Evolutionary conservation across 129 eudicot species (phyloP).

Genomic region (Cynara cardunculus): DNA sequence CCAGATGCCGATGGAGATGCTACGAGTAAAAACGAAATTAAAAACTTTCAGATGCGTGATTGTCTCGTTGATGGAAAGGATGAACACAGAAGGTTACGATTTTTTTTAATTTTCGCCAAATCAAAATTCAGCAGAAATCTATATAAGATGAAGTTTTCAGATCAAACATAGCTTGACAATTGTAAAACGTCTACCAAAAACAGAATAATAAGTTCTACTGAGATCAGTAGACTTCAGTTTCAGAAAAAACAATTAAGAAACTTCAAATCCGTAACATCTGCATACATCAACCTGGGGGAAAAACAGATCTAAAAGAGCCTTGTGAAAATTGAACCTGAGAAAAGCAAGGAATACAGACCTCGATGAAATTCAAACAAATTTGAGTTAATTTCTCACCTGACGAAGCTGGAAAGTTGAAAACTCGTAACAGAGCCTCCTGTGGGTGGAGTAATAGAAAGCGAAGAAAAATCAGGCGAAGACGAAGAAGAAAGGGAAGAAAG

Average conservation of each 20-base stretch:
- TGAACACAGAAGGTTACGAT: neutral
- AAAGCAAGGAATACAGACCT: neutral
- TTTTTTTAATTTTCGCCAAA: neutral
- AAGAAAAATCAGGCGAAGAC: neutral
- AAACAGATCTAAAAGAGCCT: neutral
- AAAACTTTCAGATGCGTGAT: neutral
- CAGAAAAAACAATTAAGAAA: neutral
- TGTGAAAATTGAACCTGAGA: neutral
- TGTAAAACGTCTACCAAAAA: neutral
- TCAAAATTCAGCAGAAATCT: neutral
- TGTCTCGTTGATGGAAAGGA: neutral
- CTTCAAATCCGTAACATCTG: neutral
- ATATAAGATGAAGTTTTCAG: neutral
- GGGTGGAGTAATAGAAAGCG: neutral
- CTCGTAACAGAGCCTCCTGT: constrained; percentile 8
- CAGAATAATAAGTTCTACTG: neutral
- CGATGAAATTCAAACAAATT: neutral
- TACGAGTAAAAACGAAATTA: neutral
- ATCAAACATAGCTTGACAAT: neutral
- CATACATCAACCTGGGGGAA: neutral
- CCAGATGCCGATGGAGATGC: neutral
- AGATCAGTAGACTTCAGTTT: neutral
- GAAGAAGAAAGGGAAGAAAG: constrained; percentile 5
- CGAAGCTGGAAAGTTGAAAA: neutral
- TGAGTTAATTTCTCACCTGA: neutral